These are phyloP conservation scores for Daedalea quercina DNA, from an alignment of 768 basidiomycete genomes.

Conservation along the genomic window DNA sequence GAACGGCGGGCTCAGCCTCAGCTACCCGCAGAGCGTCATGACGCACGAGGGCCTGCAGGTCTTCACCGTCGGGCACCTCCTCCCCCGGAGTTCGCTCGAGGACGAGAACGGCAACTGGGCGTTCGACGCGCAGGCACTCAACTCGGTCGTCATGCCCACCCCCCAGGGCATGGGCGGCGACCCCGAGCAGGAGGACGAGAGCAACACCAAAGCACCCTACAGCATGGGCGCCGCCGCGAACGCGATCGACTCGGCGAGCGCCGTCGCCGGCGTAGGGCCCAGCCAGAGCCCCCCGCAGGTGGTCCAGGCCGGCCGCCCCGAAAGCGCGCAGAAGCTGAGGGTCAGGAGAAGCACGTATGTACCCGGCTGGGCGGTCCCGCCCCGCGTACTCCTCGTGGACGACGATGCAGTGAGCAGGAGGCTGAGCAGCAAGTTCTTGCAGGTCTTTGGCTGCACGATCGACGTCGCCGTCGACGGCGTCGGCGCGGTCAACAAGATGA, in stretches of 20 bases:
- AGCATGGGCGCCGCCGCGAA: conserved; percentile 14
- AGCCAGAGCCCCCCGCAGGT: not conserved
- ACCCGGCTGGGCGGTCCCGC: conserved; percentile 88
- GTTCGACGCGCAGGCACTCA: conserved; percentile 37
- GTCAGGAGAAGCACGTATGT: conserved; percentile 77
- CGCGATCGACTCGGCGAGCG: conserved; percentile 6
- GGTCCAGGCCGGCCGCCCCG: conserved; percentile 9
- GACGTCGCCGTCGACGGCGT: conserved; percentile 94
- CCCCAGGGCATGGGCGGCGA: conserved; percentile 24
- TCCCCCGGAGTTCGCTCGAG: conserved; percentile 47
- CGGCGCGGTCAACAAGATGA: conserved; percentile 93
- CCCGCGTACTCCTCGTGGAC: conserved; percentile 88
- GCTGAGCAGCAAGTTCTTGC: conserved; percentile 86
- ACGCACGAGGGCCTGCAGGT: conserved; percentile 68
- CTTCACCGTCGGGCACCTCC: conserved; percentile 72
- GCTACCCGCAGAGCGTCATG: conserved; percentile 10
- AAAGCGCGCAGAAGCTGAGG: conserved; percentile 42
- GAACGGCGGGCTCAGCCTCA: conserved; percentile 12
- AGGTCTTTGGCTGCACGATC: conserved; percentile 91
- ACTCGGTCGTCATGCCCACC: conserved; percentile 21
- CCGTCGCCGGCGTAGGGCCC: not conserved
- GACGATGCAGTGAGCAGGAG: conserved; percentile 90
- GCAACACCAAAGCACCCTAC: conserved; percentile 17
- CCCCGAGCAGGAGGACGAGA: conserved; percentile 21
- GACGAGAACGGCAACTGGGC: conserved; percentile 57